Percentiles rank a stretch among this genome's conserved stretches.
Evolutionary conservation across 2,329 filamentous ascomycete species (phyloP).

Genomic region (Fusarium oligoseptatum): DNA sequence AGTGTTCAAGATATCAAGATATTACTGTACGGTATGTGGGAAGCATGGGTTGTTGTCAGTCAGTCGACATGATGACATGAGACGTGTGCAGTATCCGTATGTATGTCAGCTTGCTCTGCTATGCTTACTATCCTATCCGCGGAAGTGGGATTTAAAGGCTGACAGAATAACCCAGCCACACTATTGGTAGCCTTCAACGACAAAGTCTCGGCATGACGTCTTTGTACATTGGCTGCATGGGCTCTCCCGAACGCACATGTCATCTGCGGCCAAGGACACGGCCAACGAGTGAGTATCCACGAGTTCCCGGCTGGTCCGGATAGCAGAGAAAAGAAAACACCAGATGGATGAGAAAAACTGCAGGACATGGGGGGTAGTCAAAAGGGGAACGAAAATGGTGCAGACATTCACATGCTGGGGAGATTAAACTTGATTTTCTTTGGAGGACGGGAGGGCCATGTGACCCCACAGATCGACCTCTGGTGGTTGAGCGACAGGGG

Average conservation of each 20-base stretch:
- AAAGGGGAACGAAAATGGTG: neutral
- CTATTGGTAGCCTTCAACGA: neutral
- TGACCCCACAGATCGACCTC: constrained; percentile 4
- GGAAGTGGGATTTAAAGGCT: neutral
- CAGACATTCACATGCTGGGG: constrained; percentile 3
- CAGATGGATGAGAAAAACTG: neutral
- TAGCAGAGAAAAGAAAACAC: neutral
- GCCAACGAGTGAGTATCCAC: neutral
- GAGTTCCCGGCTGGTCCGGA: neutral
- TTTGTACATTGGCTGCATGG: constrained; percentile 1
- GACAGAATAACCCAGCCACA: neutral
- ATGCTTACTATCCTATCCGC: neutral
- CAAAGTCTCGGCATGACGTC: constrained; percentile 9
- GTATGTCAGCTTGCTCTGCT: neutral
- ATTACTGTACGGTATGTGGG: neutral
- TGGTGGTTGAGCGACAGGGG: neutral
- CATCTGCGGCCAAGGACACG: neutral
- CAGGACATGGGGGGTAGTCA: neutral
- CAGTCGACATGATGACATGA: neutral
- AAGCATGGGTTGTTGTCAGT: neutral
- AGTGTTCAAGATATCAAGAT: neutral
- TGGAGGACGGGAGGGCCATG: neutral
- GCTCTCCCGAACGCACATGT: neutral
- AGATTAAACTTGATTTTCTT: constrained; percentile 16
- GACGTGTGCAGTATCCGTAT: neutral